Percentiles rank a stretch among this genome's conserved stretches.
phyloP scores from a whole-genome alignment of 495 filamentous ascomycete genomes.

The Podospora comata region DNA sequence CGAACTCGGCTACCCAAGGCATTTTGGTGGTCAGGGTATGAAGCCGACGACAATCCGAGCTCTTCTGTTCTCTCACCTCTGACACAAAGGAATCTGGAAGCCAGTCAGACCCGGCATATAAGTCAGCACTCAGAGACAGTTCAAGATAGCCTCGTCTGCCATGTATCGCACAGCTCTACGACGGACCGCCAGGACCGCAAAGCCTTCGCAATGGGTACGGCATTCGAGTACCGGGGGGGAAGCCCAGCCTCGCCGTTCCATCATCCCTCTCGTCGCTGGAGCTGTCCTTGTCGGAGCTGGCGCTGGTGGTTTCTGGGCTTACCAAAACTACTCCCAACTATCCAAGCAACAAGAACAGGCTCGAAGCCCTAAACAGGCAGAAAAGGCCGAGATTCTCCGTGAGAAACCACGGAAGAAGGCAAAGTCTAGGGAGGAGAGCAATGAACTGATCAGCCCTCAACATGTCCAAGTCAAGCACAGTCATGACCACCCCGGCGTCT shows the following conservation, averaged over 20 bases:
- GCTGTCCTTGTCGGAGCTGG: slow-evolving; percentile 28
- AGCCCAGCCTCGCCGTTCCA: slow-evolving; percentile 16
- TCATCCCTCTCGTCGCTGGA: slow-evolving; percentile 22
- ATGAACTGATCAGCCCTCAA: slow-evolving; percentile 70
- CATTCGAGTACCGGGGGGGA: slow-evolving; percentile 23
- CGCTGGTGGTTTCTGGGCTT: slow-evolving; percentile 32
- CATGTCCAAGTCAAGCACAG: slow-evolving; percentile 84
- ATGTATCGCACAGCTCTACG: slow-evolving; percentile 24
- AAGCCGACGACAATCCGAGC: not conserved
- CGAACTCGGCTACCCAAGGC: too few relatives aligned
- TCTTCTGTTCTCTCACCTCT: not conserved
- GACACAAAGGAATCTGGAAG: not conserved
- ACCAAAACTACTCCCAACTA: slow-evolving; percentile 17
- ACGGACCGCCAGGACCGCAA: slow-evolving; percentile 9
- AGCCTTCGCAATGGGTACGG: slow-evolving; percentile 33
- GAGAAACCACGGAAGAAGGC: slow-evolving; percentile 55
- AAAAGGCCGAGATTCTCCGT: slow-evolving; percentile 51
- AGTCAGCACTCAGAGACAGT: slow-evolving; percentile 6
- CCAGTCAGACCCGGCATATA: not conserved
- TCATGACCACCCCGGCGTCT: slow-evolving; percentile 85
- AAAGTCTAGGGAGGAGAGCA: slow-evolving; percentile 61
- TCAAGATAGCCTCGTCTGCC: slow-evolving; percentile 26
- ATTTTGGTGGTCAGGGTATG: not conserved
- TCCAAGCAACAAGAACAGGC: not conserved
- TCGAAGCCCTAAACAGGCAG: slow-evolving; percentile 10